Evolutionary conservation across 75 land plant genomes (phyloP), one percentile per base, ranked within the genome.

Genomic region (Chamaecyparis obtusa): DNA sequence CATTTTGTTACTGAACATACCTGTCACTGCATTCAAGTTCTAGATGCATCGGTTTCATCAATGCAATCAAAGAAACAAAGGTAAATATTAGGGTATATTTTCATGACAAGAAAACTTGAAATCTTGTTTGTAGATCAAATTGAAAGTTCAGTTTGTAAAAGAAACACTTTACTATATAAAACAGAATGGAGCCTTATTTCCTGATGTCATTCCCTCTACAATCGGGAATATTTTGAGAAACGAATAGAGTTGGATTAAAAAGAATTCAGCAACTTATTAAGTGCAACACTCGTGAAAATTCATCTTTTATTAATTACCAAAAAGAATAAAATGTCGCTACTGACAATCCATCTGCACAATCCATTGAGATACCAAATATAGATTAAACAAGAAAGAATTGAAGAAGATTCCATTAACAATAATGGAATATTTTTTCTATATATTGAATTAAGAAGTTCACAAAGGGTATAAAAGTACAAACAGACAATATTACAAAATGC

Each of bases 21-120:
- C 99, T 55, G 99, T 98, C 88, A 90, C 94, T 51, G 93, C 96
- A 94, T 98, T 98, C 17, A 98, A 91, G 79, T 88, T 96, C 99
- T 97, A 92, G 92, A 95, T 51, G 78, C 87, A 86, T 87, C 76
- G 74, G 85, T 85, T 69, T 41, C 39, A 36, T 54, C 54, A 48
- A 57, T 81, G 36, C 75, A 60, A 54, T 36, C 71, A 71, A 54
- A 85, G 35, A 9, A 69, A 72, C 4, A 48, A 82, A 57, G 13
- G 48, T 2, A 56, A 56, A 4, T 43, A 44, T 43, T 41, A 44
- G 83, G 36, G 82, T 86, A 74, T 86, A 24, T 83, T 21, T 77
- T 84, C 1, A 86, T 44, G 87, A 39, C 21, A 37, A 17, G 21
- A 5, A 79, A 86, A 83, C 64, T 79, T 69, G 39, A 32, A 37